Evolutionary conservation across 306 rosid species (phyloP), one percentile per base, ranked within the genome.

Genomic region (Pachyrhizus erosus): DNA sequence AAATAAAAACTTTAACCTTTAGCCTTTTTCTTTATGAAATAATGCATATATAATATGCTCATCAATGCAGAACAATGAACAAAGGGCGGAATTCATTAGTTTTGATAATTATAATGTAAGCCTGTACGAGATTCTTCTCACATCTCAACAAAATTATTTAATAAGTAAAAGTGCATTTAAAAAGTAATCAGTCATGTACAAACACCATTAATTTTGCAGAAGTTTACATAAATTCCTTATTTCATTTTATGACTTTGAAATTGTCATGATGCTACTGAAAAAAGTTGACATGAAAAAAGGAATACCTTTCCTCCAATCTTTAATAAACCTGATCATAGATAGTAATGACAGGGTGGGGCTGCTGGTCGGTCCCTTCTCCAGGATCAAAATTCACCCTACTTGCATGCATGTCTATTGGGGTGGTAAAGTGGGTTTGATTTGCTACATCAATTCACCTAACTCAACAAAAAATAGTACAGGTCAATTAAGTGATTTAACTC

Each of bases 1-100:
- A 58, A 24, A 60, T 1, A 1, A 10, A 21, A 24, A 0, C 3
- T 26, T 18, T 20, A 68, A 39, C 73, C 20, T 67, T 57, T 55
- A 57, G 51, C 78, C 34, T 68, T 54, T 68, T 15, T 23, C 58
- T 70, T 80, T 80, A 71, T 70, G 26, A 42, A 40, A 79, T 9
- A 54, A 68, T 69, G 23, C 21, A 7, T 42, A 15, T 54, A 23
- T 39, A 79, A 27, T 39, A 68, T 3, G 11, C 17, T 78, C 55
- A 67, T 34, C 20, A 34, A 66, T 39, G 45, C 10, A 51, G 26
- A 52, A 24, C 27, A 9, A n/a, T 39, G 26, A 40, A 40, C 23
- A 1, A 31, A 12, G 29, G 60, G 15, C 11, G 4, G 14, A 39
- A 70, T 26, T 69, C n/a, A 12, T 69, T 13, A 11, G 15, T 39